These are phyloP conservation scores for Alternaria brassicicola DNA, from an alignment of 2,329 filamentous ascomycete genomes.

Conservation along the genomic window DNA sequence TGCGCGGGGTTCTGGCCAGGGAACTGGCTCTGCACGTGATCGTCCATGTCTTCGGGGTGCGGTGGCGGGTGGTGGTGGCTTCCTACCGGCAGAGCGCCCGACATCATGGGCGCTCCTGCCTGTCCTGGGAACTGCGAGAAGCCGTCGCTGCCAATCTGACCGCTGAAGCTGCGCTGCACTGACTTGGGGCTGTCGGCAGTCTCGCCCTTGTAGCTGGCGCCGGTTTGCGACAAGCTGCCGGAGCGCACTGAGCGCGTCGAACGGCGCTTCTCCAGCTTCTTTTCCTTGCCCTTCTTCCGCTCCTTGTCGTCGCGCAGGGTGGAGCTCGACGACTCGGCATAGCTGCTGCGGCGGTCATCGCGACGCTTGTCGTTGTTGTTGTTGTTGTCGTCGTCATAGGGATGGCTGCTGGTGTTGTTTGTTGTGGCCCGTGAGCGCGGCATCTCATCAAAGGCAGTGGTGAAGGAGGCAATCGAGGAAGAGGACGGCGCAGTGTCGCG, in stretches of 20 bases:
- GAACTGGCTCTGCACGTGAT: constrained; percentile 63
- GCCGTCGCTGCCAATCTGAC: constrained; percentile 37
- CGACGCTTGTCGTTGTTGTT: constrained; percentile 39
- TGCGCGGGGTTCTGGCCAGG: constrained; percentile 61
- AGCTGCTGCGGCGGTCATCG: constrained; percentile 40
- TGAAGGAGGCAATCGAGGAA: constrained; percentile 48
- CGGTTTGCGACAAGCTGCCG: constrained; percentile 34
- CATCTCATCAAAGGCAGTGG: constrained; percentile 47
- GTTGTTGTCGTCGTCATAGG: constrained; percentile 42
- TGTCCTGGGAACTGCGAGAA: constrained; percentile 47
- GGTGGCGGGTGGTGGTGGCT: constrained; percentile 28
- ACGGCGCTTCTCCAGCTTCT: constrained; percentile 39
- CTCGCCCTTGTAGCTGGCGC: constrained; percentile 37
- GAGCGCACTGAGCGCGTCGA: constrained; percentile 39
- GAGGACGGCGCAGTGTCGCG: constrained; percentile 42
- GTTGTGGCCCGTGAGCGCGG: constrained; percentile 23
- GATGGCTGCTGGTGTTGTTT: constrained; percentile 35
- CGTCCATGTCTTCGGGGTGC: constrained; percentile 42
- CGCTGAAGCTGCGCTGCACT: constrained; percentile 34
- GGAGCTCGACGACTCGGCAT: constrained; percentile 37
- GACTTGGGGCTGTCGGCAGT: constrained; percentile 39
- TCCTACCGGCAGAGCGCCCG: constrained; percentile 39
- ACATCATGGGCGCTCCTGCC: constrained; percentile 43
- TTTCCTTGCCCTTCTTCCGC: constrained; percentile 33
- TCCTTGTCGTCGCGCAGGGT: constrained; percentile 40